Evolutionary conservation across 2,329 filamentous ascomycete species (phyloP), one percentile per base, ranked within the genome.

Genomic region (Emmonsiellopsis sp.): DNA sequence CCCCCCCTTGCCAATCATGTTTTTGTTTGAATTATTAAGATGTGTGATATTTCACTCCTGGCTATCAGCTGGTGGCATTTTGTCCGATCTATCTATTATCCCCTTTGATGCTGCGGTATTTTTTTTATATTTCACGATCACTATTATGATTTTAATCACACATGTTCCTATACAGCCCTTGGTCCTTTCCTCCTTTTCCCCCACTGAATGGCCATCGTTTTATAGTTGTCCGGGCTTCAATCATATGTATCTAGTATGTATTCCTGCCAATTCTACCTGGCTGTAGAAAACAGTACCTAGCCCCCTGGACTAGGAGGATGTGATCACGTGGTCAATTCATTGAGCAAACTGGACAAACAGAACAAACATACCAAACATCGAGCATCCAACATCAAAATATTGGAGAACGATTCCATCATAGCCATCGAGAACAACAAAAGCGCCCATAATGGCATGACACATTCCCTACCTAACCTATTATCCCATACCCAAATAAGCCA

Each of bases 401-500:
- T 26, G 2, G 11, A 2, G 30, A 30, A 41, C 6, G 13, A 2
- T 31, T 15, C 8, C 11, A 11, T 13, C n/a, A 43, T 26, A 11
- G 7, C 41, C 5, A 7, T 2, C 13, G 32, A 13, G 11, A 30
- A 1, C 46, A 3, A 31, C 35, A 31, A 10, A 31, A 5, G 26
- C 16, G 11, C 16, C 16, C 15, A 38, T 49, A 38, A 40, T 30
- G 46, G 35, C 7, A 38, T 49, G 34, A 45, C 15, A 48, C 15
- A 11, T 37, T 44, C 43, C 34, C 31, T 46, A 50, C n/a, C 5
- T 40, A 16, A 46, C 26, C 20, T 11, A 13, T 9, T 26, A 5
- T 13, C 45, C 15, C 11, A 15, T 7, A 20, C 45, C 11, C n/a
- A 34, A 26, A 13, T 11, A 41, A 50, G 30, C 10, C 34, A 75